phyloP scores from a whole-genome alignment of 805 yeast species.

The Gaillardinia entomophila region DNA sequence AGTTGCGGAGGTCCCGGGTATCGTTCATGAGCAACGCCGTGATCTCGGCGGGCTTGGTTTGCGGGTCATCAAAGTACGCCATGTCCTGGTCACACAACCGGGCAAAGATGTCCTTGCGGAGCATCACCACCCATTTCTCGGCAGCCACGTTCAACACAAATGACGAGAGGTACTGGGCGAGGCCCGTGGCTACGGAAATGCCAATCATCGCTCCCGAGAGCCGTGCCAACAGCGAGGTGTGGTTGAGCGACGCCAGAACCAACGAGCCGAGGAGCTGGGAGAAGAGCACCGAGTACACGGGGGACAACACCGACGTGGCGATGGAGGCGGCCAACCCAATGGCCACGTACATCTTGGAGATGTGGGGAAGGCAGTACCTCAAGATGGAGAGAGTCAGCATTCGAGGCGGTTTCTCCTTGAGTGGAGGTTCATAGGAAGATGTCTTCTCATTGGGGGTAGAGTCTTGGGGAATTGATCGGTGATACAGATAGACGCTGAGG shows the following conservation, averaged over 20 bases:
- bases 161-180: constrained; percentile 45
- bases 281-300: constrained; percentile 73
- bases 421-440: too few relatives aligned
- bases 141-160: constrained; percentile 50
- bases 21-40: constrained; percentile 75
- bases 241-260: constrained; percentile 38
- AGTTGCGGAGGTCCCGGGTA: constrained; percentile 63
- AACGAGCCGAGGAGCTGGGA: constrained; percentile 64
- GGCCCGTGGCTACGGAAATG: constrained; percentile 61
- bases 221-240: constrained; percentile 31
- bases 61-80: constrained; percentile 43
- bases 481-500: not conserved
- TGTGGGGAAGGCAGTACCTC: constrained; percentile 10
- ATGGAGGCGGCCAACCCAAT: constrained; percentile 52
- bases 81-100: constrained; percentile 47
- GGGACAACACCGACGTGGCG: constrained; percentile 59
- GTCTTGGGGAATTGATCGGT: too few relatives aligned
- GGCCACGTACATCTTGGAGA: constrained; percentile 8
- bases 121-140: constrained; percentile 57
- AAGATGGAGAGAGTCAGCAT: constrained; percentile 20
- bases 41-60: constrained; percentile 43
- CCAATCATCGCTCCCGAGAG: constrained; percentile 69
- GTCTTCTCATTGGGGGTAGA: constrained; percentile 10
- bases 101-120: constrained; percentile 47
- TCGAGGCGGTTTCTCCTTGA: too few relatives aligned